Evolutionary conservation across 805 yeast genomes (phyloP).

Genomic region (Pichia phayaonensis): DNA sequence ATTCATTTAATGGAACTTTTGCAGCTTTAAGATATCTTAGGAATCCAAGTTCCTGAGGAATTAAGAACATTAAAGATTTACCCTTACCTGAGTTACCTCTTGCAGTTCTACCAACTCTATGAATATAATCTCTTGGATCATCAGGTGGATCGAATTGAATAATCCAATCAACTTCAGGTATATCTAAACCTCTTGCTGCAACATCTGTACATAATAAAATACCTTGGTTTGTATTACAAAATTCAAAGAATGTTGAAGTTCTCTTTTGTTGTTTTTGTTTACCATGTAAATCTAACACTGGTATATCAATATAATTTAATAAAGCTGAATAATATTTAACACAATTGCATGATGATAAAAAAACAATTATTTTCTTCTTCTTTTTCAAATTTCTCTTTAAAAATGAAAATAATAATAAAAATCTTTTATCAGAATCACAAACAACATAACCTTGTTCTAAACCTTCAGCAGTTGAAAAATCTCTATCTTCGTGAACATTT

Average conservation of each 20-base stretch:
- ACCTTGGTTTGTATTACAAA: constrained; percentile 94
- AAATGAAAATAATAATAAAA: constrained; percentile 83
- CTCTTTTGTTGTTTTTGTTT: constrained; percentile 98
- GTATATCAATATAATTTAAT: constrained; percentile 91
- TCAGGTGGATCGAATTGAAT: constrained; percentile 99
- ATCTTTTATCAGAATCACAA: constrained; percentile 93
- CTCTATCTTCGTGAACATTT: constrained; percentile 81
- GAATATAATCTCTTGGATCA: constrained; percentile 98
- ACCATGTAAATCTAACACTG: constrained; percentile 94
- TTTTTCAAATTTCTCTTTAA: constrained; percentile 88
- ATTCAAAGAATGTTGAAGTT: constrained; percentile 96
- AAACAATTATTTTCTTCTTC: constrained; percentile 90
- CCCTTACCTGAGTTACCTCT: constrained; percentile 88
- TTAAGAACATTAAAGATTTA: constrained; percentile 87
- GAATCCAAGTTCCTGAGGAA: constrained; percentile 92
- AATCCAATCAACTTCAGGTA: constrained; percentile 98
- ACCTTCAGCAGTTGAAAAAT: constrained; percentile 89
- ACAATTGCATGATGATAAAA: constrained; percentile 92
- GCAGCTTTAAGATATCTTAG: constrained; percentile 92
- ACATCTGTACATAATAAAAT: constrained; percentile 94
- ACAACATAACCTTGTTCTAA: constrained; percentile 98
- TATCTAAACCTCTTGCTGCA: constrained; percentile 98
- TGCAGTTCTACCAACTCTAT: constrained; percentile 98
- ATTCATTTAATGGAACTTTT: constrained; percentile 94
- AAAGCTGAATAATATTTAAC: constrained; percentile 95